Evolutionary conservation across 345 rosid species (phyloP).

Genomic region (Pseudoturritis turrita): DNA sequence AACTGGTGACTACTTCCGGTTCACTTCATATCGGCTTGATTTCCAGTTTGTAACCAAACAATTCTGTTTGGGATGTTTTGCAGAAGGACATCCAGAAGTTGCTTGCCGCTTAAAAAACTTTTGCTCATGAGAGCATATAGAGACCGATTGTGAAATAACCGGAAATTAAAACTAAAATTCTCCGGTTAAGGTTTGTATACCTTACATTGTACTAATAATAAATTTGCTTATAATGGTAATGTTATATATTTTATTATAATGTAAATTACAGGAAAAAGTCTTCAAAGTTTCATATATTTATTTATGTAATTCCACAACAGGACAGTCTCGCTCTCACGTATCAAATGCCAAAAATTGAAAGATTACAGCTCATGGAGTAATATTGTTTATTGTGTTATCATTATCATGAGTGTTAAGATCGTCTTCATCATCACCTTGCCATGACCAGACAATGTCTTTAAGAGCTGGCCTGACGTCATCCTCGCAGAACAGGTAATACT

Average conservation of each 20-base stretch:
- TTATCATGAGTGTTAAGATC: slow-evolving; percentile 4
- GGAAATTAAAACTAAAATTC: background rate
- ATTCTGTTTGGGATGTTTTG: background rate
- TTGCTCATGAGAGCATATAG: slow-evolving; percentile 12
- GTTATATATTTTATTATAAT: background rate
- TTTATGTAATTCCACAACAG: background rate
- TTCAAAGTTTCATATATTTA: background rate
- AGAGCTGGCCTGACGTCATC: slow-evolving; percentile 75
- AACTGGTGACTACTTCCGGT: background rate
- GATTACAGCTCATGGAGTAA: slow-evolving; percentile 5
- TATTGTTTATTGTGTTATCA: background rate
- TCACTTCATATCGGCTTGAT: background rate
- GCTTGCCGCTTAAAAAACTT: slow-evolving; percentile 11
- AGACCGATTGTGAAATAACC: background rate
- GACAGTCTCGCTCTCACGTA: slow-evolving; percentile 16
- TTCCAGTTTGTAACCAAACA: background rate
- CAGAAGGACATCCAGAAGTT: slow-evolving; percentile 32
- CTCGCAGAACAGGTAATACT: slow-evolving; percentile 51
- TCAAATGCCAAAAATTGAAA: background rate
- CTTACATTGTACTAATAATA: background rate
- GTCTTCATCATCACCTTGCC: slow-evolving; percentile 70
- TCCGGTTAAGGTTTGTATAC: slow-evolving; percentile 2
- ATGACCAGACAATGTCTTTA: slow-evolving; percentile 76
- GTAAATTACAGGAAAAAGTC: background rate
- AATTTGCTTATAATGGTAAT: background rate